Conservation (phyloP, 2,329 filamentous ascomycete species). For the Leptographium galeiforme region DNA sequence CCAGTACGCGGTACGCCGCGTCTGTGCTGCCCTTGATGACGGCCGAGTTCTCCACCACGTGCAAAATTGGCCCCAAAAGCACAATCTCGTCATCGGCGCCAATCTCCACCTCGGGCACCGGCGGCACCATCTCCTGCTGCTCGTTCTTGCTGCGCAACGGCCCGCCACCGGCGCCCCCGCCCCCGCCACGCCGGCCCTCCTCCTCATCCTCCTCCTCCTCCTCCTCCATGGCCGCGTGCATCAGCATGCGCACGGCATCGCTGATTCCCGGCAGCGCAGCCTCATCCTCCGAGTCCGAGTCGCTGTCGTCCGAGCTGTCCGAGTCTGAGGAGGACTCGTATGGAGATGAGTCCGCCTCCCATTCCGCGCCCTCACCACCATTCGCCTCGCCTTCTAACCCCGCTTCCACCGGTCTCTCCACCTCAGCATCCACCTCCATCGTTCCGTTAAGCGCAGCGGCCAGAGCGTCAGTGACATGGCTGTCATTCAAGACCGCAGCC, state of each 20-base stretch:
- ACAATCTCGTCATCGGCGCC: slow-evolving; percentile 65
- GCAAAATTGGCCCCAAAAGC: slow-evolving; percentile 61
- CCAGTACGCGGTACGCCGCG: slow-evolving; percentile 74
- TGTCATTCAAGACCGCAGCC: background rate
- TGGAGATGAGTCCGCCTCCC: slow-evolving; percentile 69
- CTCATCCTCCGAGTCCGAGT: slow-evolving; percentile 36
- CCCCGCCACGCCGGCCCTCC: slow-evolving; percentile 18
- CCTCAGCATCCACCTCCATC: slow-evolving; percentile 8
- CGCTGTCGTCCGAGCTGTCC: slow-evolving; percentile 44
- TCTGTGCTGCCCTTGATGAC: slow-evolving; percentile 67
- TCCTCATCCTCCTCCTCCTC: slow-evolving; percentile 21
- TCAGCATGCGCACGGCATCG: slow-evolving; percentile 71
- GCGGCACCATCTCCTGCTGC: slow-evolving; percentile 44
- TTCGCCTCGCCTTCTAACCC: background rate
- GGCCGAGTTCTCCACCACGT: slow-evolving; percentile 63
- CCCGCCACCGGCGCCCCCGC: slow-evolving; percentile 19
- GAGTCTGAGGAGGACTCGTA: slow-evolving; percentile 55
- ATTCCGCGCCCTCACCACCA: slow-evolving; percentile 37
- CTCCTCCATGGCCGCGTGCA: slow-evolving; percentile 55
- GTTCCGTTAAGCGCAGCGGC: slow-evolving; percentile 13
- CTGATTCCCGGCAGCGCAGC: slow-evolving; percentile 63
- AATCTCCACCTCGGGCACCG: slow-evolving; percentile 67
- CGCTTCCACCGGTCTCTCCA: background rate
- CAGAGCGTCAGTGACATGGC: slow-evolving; percentile 13
- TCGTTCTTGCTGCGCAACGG: slow-evolving; percentile 77